Evolutionary conservation across 352 stramenopile species (phyloP), one percentile per base, ranked within the genome.

Genomic region (Globisporangium abappressorium): DNA sequence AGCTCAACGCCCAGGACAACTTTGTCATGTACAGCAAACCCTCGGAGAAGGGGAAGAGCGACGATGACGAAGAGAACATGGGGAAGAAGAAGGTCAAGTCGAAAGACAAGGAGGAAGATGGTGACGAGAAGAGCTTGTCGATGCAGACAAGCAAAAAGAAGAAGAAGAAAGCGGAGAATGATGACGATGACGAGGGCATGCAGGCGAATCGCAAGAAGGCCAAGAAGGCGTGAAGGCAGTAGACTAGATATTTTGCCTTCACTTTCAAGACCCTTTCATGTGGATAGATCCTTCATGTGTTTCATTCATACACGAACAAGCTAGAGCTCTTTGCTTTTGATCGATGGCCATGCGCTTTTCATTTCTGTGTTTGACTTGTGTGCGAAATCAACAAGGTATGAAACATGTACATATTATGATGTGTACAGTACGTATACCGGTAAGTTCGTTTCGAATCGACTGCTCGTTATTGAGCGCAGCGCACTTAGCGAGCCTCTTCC

Each of bases 1-100:
- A 89, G 53, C 75, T 98, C 26, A 98, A 99, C 71, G 65, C 78
- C 46, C 73, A 82, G 8, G 94, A 98, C 82, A 68, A 86, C 24
- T 98, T 94, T 71, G 76, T 89, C 20, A 98, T 98, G 83, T 85
- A 82, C 65, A 65, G 70, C 66, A 82, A 46, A 20, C 38, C 12
- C 77, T 51, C 58, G 70, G 56, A 58, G 15, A 71, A 57, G 22
- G 36, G 43, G 20, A 53, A 58, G 14, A 47, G 15, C 30, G 36
- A 68, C 26, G 57, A 26, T 9, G 47, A 65, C 7, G 69, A 67
- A 4, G 55, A 68, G n/a, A 24, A 18, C 7, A 43, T 64, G 22
- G 58, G 56, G n/a, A 68, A 77, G 60, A 71, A 77, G 58, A 74
- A 77, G 63, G 57, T 24, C 38, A 57, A 71, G 54, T 70, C 71